Base-by-base conservation (phyloP, 257 asterid genomes). In the Cynanchum wilfordii region DNA sequence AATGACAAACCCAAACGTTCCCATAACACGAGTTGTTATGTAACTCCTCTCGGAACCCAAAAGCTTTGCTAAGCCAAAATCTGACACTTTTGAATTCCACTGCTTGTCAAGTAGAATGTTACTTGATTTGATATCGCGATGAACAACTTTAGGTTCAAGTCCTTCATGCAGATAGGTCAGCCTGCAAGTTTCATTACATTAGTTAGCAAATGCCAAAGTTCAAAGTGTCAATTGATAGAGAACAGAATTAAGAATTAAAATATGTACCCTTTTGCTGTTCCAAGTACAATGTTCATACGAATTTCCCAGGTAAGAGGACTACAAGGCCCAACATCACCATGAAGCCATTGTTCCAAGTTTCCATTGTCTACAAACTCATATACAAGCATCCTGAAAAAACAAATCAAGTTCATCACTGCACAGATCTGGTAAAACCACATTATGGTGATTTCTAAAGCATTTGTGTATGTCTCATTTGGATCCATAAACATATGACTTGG, bases 271-370 rank as follows among this genome's bases (percentile, higher is more conserved):
- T 92, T 92, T 8, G 98, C 97, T 40, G 93, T 83, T 79, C 98
- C 97, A 7, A 92, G 91, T n/a, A 92, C 80, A 79, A 90, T 86
- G 78, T 89, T 84, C 96, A 90, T 92, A 10, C 98, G 89, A 79
- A 87, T 84, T 62, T 92, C 98, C 98, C 98, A 92, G 29, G 96
- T 86, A 52, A 92, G 91, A 77, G 98, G 98, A 78, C 97, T 92
- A 63, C 1, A 74, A 19, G 90, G 84, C 74, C 98, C 97, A 13
- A 92, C 95, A 76, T 92, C 98, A 47, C 98, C 98, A 80, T 92
- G 97, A 80, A 92, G 85, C 98, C 98, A 92, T 74, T 92, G 97
- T 56, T 90, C 98, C 80, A 92, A 83, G 78, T 92, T 92, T 36
- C 98, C 98, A 71, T 92, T 87, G 85, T 92, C 87, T 20, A 88